Percentiles rank a stretch among this genome's conserved stretches.
These are phyloP conservation scores for Didymella pinodella DNA, from an alignment of 2,329 filamentous ascomycete genomes.

Conservation along the genomic window DNA sequence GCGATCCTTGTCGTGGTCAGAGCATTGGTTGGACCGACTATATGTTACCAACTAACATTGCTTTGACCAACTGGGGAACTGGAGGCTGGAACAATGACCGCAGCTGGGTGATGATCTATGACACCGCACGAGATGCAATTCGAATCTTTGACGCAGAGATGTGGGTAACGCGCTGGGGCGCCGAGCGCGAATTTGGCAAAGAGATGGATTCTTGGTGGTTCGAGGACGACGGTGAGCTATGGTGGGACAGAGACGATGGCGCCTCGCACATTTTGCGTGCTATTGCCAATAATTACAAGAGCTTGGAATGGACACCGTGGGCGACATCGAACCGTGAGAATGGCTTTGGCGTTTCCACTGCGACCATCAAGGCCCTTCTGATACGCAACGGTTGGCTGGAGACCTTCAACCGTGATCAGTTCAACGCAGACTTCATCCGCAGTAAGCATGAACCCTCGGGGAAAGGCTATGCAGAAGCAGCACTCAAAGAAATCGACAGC, in stretches of 20 bases:
- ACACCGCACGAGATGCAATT: constrained; percentile 23
- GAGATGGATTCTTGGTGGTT: constrained; percentile 16
- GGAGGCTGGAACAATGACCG: constrained; percentile 24
- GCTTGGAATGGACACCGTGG: constrained; percentile 26
- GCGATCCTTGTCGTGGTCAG: constrained; percentile 10
- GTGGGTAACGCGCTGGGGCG: not conserved
- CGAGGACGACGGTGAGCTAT: not conserved
- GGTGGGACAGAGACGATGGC: not conserved
- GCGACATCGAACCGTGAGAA: constrained; percentile 19
- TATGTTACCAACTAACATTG: constrained; percentile 14
- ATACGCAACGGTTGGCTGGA: constrained; percentile 23
- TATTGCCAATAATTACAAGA: constrained; percentile 20
- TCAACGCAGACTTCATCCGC: constrained; percentile 26
- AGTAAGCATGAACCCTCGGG: constrained; percentile 13
- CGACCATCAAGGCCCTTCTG: constrained; percentile 10
- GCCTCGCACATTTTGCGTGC: constrained; percentile 20
- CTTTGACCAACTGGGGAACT: constrained; percentile 22
- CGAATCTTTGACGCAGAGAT: constrained; percentile 22
- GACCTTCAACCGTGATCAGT: constrained; percentile 16
- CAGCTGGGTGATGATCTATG: constrained; percentile 23
- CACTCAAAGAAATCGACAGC: constrained; percentile 1
- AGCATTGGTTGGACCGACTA: constrained; percentile 14
- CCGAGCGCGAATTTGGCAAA: not conserved
- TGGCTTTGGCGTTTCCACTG: constrained; percentile 9
- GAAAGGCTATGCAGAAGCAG: constrained; percentile 13